A percentile compares a stretch with the other conserved stretches of the same genome.
phyloP scores from a whole-genome alignment of 2,329 filamentous ascomycete species.

The Calonectria fujianensis region DNA sequence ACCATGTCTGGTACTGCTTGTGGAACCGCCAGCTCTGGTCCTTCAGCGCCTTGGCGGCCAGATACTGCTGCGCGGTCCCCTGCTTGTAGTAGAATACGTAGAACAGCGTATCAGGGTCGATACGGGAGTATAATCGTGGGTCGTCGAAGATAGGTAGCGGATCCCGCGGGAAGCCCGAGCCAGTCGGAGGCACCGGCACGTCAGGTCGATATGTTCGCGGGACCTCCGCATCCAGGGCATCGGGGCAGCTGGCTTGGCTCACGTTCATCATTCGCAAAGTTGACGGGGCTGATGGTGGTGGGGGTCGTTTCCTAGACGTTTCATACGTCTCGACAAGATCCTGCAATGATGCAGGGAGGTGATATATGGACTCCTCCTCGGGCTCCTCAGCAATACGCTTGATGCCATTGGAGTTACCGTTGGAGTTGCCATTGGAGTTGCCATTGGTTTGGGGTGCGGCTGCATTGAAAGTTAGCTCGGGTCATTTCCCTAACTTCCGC shows the following conservation, averaged over 20 bases:
- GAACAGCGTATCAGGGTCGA: slow-evolving; percentile 97
- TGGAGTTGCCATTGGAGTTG: slow-evolving; percentile 69
- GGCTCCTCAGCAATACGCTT: slow-evolving; percentile 65
- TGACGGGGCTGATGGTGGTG: slow-evolving; percentile 77
- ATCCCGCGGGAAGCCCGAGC: slow-evolving; percentile 92
- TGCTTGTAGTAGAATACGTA: slow-evolving; percentile 99
- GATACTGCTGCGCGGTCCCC: slow-evolving; percentile 94
- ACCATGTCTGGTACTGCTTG: slow-evolving; percentile 99
- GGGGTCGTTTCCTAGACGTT: slow-evolving; percentile 82
- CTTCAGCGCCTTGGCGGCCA: slow-evolving; percentile 97
- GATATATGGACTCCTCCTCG: slow-evolving; percentile 90
- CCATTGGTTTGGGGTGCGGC: slow-evolving; percentile 70
- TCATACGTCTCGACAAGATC: slow-evolving; percentile 96
- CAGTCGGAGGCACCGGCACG: slow-evolving; percentile 83
- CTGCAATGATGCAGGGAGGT: slow-evolving; percentile 90
- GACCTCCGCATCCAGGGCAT: slow-evolving; percentile 86
- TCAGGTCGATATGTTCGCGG: slow-evolving; percentile 90
- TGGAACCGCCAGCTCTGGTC: slow-evolving; percentile 99
- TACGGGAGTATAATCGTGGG: slow-evolving; percentile 87
- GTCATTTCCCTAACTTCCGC: background rate
- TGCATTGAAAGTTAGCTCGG: slow-evolving; percentile 36
- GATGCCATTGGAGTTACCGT: slow-evolving; percentile 72
- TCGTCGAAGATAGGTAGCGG: slow-evolving; percentile 95
- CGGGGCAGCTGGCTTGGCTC: slow-evolving; percentile 84
- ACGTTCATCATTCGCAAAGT: slow-evolving; percentile 84